Percentiles rank a stretch among this genome's conserved stretches.
Conservation (phyloP, 176 grass and related monocot genomes). For the barley (Hordeum vulgare) region MorexV3_pseudomolecules_assembly NC_058521.1:5754448-5754947, state of each 20-base stretch:
- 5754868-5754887: neutral
- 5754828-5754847: neutral
- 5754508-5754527: conserved; percentile 12
- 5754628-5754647: neutral
- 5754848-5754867: neutral
- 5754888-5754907: neutral
- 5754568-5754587: conserved; percentile 28
- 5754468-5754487: conserved; percentile 23
- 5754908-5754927: neutral
- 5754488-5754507: neutral
- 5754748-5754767: conserved; percentile 34
- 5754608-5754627: conserved; percentile 18
- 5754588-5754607: conserved; percentile 1
- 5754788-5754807: conserved; percentile 11
- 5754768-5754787: conserved; percentile 20
- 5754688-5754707: neutral
- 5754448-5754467: neutral
- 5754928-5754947: neutral
- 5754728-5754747: neutral
- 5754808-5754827: neutral
- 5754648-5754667: neutral
- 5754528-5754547: conserved; percentile 8
- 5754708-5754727: conserved; percentile 26
- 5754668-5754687: neutral
- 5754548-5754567: conserved; percentile 26